phyloP scores from a whole-genome alignment of 441 rosid species.

The California macrophylla region DNA sequence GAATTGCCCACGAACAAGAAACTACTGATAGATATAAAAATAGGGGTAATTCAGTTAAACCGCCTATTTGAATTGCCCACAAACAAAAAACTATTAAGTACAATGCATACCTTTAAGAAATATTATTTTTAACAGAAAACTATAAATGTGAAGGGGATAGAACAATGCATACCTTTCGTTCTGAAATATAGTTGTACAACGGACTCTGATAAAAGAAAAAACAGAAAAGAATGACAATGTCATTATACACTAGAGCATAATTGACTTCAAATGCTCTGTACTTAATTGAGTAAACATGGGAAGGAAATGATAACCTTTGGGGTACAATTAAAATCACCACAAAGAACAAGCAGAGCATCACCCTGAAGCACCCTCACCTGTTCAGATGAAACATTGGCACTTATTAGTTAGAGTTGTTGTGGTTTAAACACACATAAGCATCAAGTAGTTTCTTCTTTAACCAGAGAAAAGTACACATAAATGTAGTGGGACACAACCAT shows the following conservation, averaged over 20 bases:
- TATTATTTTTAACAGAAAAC: not conserved
- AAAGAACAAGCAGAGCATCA: conserved; percentile 77
- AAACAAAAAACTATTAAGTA: too few species aligned
- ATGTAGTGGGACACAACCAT: not conserved
- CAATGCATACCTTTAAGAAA: too few species aligned
- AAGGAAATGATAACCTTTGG: conserved; percentile 52
- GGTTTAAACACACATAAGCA: not conserved
- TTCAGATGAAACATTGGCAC: conserved; percentile 13
- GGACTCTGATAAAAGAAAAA: conserved; percentile 58
- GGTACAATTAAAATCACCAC: conserved; percentile 93
- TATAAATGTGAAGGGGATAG: conserved; percentile 1
- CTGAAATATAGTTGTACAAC: conserved; percentile 73
- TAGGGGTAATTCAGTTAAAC: too few species aligned
- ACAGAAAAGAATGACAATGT: conserved; percentile 14
- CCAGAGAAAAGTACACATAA: not conserved
- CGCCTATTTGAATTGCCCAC: too few species aligned
- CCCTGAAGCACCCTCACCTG: conserved; percentile 73
- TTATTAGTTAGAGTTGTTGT: not conserved
- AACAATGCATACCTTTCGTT: conserved; percentile 52
- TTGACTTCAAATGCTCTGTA: conserved; percentile 12
- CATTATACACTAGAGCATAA: not conserved
- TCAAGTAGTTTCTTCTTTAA: not conserved
- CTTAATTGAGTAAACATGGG: conserved; percentile 10
- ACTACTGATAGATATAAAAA: too few species aligned
- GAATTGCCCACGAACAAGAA: too few species aligned